Conservation (phyloP, 306 rosid species). For the Geum urbanum region DNA sequence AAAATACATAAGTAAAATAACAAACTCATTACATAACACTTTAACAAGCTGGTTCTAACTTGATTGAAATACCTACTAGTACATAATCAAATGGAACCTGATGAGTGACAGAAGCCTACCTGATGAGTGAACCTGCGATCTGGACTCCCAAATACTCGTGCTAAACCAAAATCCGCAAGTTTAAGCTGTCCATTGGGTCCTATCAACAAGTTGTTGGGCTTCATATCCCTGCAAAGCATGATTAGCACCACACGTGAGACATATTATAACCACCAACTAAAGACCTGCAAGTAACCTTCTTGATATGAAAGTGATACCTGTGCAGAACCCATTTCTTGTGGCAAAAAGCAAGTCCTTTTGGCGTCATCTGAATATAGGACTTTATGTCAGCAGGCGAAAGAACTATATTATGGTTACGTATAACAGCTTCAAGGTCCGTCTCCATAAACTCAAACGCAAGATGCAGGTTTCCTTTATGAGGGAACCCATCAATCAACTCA, state of each 20-base stretch:
- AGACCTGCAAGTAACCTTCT: conserved; percentile 2
- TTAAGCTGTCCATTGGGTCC: conserved; percentile 91
- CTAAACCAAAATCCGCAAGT: conserved; percentile 98
- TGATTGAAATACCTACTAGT: background rate
- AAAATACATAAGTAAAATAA: background rate
- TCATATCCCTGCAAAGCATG: conserved; percentile 80
- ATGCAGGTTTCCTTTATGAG: conserved; percentile 90
- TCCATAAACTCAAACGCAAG: conserved; percentile 97
- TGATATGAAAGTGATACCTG: conserved; percentile 44
- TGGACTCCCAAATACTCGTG: conserved; percentile 96
- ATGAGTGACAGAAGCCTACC: conserved; percentile 46
- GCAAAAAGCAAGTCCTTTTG: conserved; percentile 83
- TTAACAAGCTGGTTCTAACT: conserved; percentile 1
- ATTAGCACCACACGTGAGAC: conserved; percentile 24
- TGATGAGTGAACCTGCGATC: conserved; percentile 92
- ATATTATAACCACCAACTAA: conserved; percentile 19
- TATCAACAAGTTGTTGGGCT: conserved; percentile 93
- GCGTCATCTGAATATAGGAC: conserved; percentile 86
- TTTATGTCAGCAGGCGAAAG: conserved; percentile 89
- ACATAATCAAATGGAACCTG: background rate
- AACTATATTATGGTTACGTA: conserved; percentile 81
- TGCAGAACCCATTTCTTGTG: conserved; percentile 97
- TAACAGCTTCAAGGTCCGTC: conserved; percentile 96
- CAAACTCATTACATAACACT: background rate
- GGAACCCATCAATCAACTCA: conserved; percentile 86